Conservation (phyloP, 2,329 filamentous ascomycete genomes). For the Botrytis cinerea region DNA sequence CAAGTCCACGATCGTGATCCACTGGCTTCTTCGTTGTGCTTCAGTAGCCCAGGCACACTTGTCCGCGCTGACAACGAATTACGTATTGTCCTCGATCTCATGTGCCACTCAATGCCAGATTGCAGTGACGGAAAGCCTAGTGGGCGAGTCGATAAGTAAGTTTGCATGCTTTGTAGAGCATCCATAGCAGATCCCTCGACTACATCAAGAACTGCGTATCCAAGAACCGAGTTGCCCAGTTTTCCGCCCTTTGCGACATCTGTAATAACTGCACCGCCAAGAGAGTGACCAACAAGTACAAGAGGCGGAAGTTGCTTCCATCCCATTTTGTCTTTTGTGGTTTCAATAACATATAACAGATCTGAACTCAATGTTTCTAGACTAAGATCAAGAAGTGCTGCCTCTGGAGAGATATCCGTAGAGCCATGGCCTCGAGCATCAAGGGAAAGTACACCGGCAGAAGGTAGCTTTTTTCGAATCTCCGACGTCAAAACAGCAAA, state of each 20-base stretch:
- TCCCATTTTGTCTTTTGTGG: constrained; percentile 66
- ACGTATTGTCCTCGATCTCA: constrained; percentile 82
- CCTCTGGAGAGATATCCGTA: constrained; percentile 51
- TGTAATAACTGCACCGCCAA: constrained; percentile 89
- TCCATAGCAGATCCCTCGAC: constrained; percentile 97
- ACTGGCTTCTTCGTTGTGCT: constrained; percentile 46
- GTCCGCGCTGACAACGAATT: constrained; percentile 81
- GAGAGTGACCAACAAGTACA: constrained; percentile 85
- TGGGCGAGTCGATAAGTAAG: constrained; percentile 82
- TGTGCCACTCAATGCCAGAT: constrained; percentile 90
- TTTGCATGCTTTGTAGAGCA: constrained; percentile 90
- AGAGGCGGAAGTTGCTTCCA: constrained; percentile 76
- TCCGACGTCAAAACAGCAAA: constrained; percentile 82
- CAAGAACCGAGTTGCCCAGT: constrained; percentile 70
- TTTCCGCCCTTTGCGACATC: constrained; percentile 70
- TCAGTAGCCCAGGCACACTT: constrained; percentile 80
- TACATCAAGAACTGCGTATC: constrained; percentile 89
- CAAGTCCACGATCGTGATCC: constrained; percentile 63
- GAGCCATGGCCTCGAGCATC: constrained; percentile 87
- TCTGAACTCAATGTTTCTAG: constrained; percentile 74
- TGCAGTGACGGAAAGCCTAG: constrained; percentile 73
- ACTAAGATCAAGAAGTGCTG: constrained; percentile 62
- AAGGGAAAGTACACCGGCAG: constrained; percentile 79
- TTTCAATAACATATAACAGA: constrained; percentile 66
- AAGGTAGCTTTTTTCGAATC: constrained; percentile 73